Base-by-base conservation (phyloP, 106 monocot species). In the Phalaenopsis equestris region DNA sequence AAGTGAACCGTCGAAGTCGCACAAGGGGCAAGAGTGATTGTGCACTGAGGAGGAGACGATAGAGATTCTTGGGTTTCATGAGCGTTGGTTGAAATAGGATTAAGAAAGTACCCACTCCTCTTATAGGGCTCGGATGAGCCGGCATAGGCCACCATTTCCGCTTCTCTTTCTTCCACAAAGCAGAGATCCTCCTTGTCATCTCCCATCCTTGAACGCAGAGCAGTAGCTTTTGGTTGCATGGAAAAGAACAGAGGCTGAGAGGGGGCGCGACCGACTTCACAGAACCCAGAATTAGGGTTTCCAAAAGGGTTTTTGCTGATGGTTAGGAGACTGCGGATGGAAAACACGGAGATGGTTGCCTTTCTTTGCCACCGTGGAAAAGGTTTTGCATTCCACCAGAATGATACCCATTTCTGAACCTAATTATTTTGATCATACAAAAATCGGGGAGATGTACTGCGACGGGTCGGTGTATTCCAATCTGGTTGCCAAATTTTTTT, bases 101-200 rank as follows among this genome's bases (percentile, higher is more conserved):
- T 81, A 21, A 94, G 81, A 73, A 94, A 94, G 41, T 83, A 78
- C 23, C 85, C 91, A 11, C 78, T 91, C 84, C 94, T 87, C 12
- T 73, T 86, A 41, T 81, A 70, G 56, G 84, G 77, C 36, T 72
- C 46, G 15, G 82, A 74, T 6, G 84, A 77, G 43, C 77, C 80
- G 41, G 65, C 14, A 11, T 80, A 82, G 17, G 83, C 11, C 30
- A 91, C 89, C 92, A 92, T 84, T 43, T 88, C 84, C 42, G 57
- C 84, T 67, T 88, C 91, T 56, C 80, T 79, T 61, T 90, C 90
- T 46, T 90, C 90, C 16, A 93, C 55, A 5, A 83, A 49, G 24
- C 72, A 78, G 57, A 24, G 46, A 41, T 78, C 78, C 41, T 38
- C 57, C 39, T 41, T 56, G 17, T 76, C 76, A 5, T 76, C 49